phyloP scores from a whole-genome alignment of 345 rosid genomes.

The Populus pruinosa region DNA sequence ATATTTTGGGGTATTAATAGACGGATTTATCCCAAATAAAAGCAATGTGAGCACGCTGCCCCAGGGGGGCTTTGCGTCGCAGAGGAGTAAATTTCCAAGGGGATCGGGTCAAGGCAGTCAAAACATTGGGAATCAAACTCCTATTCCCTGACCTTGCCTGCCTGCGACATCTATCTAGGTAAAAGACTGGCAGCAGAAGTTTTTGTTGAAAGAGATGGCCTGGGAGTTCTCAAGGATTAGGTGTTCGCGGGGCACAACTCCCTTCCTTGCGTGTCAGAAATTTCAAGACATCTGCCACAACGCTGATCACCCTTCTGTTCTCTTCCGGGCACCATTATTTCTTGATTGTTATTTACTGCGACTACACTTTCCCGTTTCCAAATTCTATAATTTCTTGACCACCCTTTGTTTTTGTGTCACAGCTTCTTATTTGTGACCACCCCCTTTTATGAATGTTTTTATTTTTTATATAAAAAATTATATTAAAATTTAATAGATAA shows the following conservation, averaged over 20 bases:
- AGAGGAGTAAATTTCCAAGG: not conserved
- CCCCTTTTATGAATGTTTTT: no score
- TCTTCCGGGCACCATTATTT: slow-evolving; percentile 4
- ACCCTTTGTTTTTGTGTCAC: not conserved
- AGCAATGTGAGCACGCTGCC: slow-evolving; percentile 40
- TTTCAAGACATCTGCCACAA: slow-evolving; percentile 16
- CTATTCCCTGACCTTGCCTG: slow-evolving; percentile 16
- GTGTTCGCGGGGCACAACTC: slow-evolving; percentile 11
- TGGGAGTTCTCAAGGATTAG: slow-evolving; percentile 14
- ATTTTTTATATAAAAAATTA: no score
- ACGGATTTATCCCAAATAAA: not conserved
- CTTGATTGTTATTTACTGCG: not conserved
- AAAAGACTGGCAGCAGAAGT: slow-evolving; percentile 16
- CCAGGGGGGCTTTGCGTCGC: slow-evolving; percentile 13
- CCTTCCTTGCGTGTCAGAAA: slow-evolving; percentile 15
- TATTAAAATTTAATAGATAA: no score
- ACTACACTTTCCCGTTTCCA: slow-evolving; percentile 2
- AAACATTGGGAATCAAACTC: slow-evolving; percentile 42
- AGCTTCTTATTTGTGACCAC: not conserved
- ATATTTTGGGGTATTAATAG: no score
- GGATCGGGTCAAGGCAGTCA: slow-evolving; percentile 26
- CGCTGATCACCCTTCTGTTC: not conserved
- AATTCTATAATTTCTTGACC: slow-evolving; percentile 1
- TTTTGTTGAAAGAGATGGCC: slow-evolving; percentile 36
- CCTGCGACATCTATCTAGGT: slow-evolving; percentile 23